Evolutionary conservation across 2,329 filamentous ascomycete species (phyloP).

Genomic region (Fusarium torulosum): DNA sequence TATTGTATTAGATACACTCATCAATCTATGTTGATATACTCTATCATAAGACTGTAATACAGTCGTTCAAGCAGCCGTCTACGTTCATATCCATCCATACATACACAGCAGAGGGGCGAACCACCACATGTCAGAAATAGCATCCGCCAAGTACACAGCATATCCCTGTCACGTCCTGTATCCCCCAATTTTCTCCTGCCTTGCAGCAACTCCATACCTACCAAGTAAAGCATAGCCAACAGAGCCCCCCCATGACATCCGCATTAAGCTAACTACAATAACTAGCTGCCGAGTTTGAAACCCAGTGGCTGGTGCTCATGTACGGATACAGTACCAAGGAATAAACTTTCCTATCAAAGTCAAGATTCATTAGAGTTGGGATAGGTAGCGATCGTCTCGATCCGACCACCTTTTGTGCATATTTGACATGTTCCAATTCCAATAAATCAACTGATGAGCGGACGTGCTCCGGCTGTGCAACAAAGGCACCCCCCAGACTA

Average conservation of each 20-base stretch:
- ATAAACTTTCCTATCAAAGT: neutral
- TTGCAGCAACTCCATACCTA: too few species aligned
- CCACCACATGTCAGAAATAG: neutral
- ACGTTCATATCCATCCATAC: too few species aligned
- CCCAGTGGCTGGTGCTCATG: neutral
- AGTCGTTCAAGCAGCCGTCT: too few species aligned
- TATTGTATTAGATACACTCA: too few species aligned
- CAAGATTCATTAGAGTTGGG: neutral
- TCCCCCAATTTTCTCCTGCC: neutral
- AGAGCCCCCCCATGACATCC: too few species aligned
- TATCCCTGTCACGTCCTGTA: neutral
- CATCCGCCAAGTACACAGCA: neutral
- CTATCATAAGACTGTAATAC: too few species aligned
- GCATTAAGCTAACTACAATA: too few species aligned
- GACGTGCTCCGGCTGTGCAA: neutral
- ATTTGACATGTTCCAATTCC: neutral
- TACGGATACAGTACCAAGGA: too few species aligned
- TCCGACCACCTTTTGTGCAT: conserved; percentile 8
- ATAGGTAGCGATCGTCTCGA: conserved; percentile 4
- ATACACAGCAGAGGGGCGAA: too few species aligned
- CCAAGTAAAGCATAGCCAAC: too few species aligned
- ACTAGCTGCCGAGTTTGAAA: neutral
- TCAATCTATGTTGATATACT: too few species aligned
- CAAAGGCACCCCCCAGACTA: conserved; percentile 14
- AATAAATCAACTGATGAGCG: too few species aligned